Evolutionary conservation across 23 red algal species (phyloP).

Genomic region (Gracilariopsis chorda): DNA sequence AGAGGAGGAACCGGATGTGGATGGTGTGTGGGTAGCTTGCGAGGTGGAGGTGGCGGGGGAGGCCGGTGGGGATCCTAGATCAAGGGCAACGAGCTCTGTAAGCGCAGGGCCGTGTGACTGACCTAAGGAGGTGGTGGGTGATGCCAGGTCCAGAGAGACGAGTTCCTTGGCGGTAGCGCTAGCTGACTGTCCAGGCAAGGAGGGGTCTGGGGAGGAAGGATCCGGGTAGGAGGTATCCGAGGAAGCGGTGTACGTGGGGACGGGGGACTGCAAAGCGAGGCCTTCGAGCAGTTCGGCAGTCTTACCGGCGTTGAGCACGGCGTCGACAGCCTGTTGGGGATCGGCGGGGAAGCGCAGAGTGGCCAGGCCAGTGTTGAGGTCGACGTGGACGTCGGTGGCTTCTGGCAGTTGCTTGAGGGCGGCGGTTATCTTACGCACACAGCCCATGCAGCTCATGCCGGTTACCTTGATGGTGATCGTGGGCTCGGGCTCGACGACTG

Average conservation of each 20-base stretch:
- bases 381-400: slow-evolving; percentile 35
- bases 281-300: background rate
- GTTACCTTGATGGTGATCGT: background rate
- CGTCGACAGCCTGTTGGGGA: background rate
- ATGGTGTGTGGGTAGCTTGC: background rate
- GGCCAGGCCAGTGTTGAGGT: slow-evolving; percentile 34
- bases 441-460: slow-evolving; percentile 58
- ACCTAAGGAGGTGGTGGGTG: background rate
- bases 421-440: slow-evolving; percentile 11
- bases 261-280: background rate
- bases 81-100: background rate
- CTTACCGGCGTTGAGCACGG: slow-evolving; percentile 36
- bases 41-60: background rate
- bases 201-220: background rate
- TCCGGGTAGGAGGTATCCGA: background rate
- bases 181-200: background rate
- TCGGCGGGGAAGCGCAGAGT: slow-evolving; percentile 21
- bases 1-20: background rate
- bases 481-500: background rate
- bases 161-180: background rate
- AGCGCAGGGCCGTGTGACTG: background rate
- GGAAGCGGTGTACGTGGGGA: background rate
- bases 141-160: background rate
- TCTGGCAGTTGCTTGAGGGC: slow-evolving; percentile 1
- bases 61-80: background rate